Conservation (phyloP, 225 moss, liverwort and hornwort species). For the Thuidium tamariscinum region DNA sequence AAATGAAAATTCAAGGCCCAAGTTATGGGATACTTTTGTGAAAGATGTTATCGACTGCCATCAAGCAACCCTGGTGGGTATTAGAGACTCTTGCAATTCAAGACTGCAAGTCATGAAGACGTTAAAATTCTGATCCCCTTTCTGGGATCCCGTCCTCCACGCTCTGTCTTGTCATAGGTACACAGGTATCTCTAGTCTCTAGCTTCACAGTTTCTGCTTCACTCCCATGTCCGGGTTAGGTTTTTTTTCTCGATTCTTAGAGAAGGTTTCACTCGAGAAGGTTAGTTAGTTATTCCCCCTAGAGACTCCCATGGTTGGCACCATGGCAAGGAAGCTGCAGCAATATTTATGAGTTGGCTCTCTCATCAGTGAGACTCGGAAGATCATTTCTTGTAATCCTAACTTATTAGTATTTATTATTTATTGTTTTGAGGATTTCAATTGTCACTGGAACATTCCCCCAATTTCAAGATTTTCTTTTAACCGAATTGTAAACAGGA, state of each 20-base stretch:
- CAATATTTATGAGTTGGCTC: background rate
- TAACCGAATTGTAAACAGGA: background rate
- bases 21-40: constrained; percentile 28
- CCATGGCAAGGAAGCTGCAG: background rate
- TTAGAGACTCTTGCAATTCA: constrained; percentile 46
- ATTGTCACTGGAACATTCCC: background rate
- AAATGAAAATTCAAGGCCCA: constrained; percentile 17
- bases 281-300: background rate
- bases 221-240: background rate
- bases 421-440: background rate
- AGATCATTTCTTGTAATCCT: background rate
- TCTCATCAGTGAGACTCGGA: background rate
- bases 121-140: constrained; percentile 44
- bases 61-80: constrained; percentile 27
- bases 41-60: constrained; percentile 48
- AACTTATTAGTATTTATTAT: background rate
- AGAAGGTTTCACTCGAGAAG: background rate
- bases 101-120: constrained; percentile 51
- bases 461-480: background rate
- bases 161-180: background rate
- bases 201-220: background rate
- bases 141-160: background rate
- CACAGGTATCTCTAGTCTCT: background rate
- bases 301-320: background rate
- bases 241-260: background rate